Conservation (phyloP, 352 stramenopile genomes). For the Phytopythium helicoides region DNA sequence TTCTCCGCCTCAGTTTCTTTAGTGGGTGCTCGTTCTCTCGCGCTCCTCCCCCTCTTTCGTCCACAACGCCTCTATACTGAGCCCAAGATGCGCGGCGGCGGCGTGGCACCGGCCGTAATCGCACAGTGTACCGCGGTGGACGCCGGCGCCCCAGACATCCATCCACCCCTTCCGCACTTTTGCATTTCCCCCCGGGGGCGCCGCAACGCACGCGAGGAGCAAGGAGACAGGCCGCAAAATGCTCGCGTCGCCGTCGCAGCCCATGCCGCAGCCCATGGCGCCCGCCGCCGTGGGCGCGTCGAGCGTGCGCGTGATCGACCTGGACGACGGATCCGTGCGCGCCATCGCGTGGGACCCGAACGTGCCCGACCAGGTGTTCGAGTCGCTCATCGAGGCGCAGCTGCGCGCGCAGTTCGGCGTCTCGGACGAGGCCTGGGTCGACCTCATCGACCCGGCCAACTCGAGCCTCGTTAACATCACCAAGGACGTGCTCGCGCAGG, state of each 20-base stretch:
- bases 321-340: conserved; percentile 77
- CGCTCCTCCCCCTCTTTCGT: background rate
- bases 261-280: background rate
- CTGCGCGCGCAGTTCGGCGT: conserved; percentile 74
- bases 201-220: too few species aligned
- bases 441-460: conserved; percentile 82
- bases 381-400: conserved; percentile 74
- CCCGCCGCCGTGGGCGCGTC: too few species aligned
- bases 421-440: conserved; percentile 83
- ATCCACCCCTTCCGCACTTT: too few species aligned
- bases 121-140: too few species aligned
- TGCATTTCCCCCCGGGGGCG: too few species aligned
- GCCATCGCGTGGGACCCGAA: conserved; percentile 77
- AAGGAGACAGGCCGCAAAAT: too few species aligned
- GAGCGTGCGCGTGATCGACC: conserved; percentile 81
- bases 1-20: background rate
- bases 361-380: conserved; percentile 80
- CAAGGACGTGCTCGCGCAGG: conserved; percentile 60
- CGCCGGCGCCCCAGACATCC: too few species aligned
- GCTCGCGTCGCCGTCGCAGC: too few species aligned
- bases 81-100: too few species aligned
- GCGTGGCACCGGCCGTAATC: too few species aligned
- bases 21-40: conserved; percentile 3
- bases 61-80: too few species aligned
- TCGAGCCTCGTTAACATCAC: conserved; percentile 81